Conservation (phyloP, 495 filamentous ascomycete genomes). For the Trypethelium eluteriae region DNA sequence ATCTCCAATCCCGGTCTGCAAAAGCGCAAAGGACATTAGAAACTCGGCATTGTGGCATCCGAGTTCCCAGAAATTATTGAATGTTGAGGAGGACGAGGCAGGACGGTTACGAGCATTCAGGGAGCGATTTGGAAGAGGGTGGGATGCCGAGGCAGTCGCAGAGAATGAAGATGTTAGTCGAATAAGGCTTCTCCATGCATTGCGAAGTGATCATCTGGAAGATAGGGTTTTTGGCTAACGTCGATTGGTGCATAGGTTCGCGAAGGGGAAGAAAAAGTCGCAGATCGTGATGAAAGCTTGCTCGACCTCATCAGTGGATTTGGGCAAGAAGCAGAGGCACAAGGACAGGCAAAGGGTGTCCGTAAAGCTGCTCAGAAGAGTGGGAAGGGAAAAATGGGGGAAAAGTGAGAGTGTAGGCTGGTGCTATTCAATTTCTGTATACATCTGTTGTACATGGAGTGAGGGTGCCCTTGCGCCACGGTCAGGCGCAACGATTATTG, state of each 20-base stretch:
- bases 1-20: constrained; percentile 69
- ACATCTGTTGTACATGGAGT: not conserved
- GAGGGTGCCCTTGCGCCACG: not conserved
- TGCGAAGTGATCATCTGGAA: not conserved
- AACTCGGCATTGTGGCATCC: constrained; percentile 93
- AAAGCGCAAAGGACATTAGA: constrained; percentile 70
- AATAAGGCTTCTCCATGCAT: not conserved
- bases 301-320: constrained; percentile 26
- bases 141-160: constrained; percentile 53
- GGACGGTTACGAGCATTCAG: constrained; percentile 82
- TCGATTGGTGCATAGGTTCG: constrained; percentile 7
- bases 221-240: not conserved
- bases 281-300: constrained; percentile 23
- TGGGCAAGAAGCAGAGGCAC: constrained; percentile 19
- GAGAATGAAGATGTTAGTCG: constrained; percentile 15
- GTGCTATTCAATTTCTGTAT: not conserved
- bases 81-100: constrained; percentile 92
- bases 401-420: constrained; percentile 21
- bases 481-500: too few species aligned
- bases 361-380: constrained; percentile 17
- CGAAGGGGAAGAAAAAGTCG: constrained; percentile 18
- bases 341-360: constrained; percentile 16
- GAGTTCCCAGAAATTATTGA: constrained; percentile 61
- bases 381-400: constrained; percentile 24
- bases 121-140: constrained; percentile 71